Evolutionary conservation across 2,329 filamentous ascomycete species (phyloP).

Genomic region (Hypoxylon sp.): DNA sequence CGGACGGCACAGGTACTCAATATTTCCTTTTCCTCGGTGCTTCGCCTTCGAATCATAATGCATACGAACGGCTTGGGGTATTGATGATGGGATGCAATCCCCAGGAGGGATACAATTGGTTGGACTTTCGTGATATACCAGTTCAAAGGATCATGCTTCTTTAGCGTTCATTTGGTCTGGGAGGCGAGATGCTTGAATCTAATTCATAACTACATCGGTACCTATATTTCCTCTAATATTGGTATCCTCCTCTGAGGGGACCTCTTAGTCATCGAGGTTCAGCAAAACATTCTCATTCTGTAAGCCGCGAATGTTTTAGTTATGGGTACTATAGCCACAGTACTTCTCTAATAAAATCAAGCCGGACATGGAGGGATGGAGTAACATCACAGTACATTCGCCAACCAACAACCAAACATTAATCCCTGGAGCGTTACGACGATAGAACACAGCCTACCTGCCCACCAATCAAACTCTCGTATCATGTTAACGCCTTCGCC

Average conservation of each 20-base stretch:
- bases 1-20: background rate
- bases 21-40: conserved; percentile 20
- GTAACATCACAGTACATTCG: background rate
- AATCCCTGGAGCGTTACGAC: background rate
- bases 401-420: background rate
- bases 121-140: conserved; percentile 8
- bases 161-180: background rate
- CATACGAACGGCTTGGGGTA: conserved; percentile 12
- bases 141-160: conserved; percentile 10
- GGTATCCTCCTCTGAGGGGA: no score
- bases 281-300: no score
- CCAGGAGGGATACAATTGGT: conserved; percentile 7
- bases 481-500: background rate
- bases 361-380: background rate
- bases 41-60: conserved; percentile 9
- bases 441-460: background rate
- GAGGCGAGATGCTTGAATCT: no score
- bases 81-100: conserved; percentile 5
- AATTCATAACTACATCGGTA: no score
- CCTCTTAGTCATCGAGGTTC: no score
- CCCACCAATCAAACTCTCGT: background rate
- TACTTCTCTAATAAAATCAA: background rate
- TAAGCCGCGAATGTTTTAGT: no score
- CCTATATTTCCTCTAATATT: no score
- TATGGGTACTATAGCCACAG: no score